Evolutionary conservation across 129 eudicot species (phyloP).

Genomic region (Helianthus tuberosus): DNA sequence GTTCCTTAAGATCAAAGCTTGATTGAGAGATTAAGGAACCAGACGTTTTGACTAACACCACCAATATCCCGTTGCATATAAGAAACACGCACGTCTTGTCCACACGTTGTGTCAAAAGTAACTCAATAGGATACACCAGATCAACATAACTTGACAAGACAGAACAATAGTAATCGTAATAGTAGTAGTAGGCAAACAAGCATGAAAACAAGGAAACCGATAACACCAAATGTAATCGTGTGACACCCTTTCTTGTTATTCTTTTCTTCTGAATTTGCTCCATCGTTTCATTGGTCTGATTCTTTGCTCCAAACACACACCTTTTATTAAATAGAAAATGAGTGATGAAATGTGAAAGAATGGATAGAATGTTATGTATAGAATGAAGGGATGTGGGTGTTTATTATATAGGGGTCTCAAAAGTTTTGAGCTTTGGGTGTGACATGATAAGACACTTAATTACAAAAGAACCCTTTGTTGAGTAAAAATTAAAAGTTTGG

Average conservation of each 20-base stretch:
- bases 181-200: not conserved
- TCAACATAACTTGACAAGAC: slow-evolving; percentile 4
- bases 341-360: slow-evolving; percentile 14
- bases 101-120: slow-evolving; percentile 15
- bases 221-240: slow-evolving; percentile 10
- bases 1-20: slow-evolving; percentile 26
- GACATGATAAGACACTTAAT: not conserved
- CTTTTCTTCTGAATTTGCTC: slow-evolving; percentile 26
- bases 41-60: slow-evolving; percentile 25
- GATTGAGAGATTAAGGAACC: slow-evolving; percentile 29
- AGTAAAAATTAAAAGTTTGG: not conserved
- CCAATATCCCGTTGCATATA: slow-evolving; percentile 34
- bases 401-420: slow-evolving; percentile 24
- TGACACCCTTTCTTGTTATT: slow-evolving; percentile 23
- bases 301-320: not conserved
- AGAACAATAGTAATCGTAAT: not conserved
- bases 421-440: not conserved
- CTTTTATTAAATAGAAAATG: not conserved
- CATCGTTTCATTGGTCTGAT: slow-evolving; percentile 2
- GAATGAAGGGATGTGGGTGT: not conserved
- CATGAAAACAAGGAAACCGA: slow-evolving; percentile 1
- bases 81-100: slow-evolving; percentile 26
- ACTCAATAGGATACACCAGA: not conserved
- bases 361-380: slow-evolving; percentile 4
- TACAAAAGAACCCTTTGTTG: slow-evolving; percentile 5